These are phyloP conservation scores for Tardiomyces digboiensis DNA, from an alignment of 1,139 yeast genomes.

Conservation along the genomic window DNA sequence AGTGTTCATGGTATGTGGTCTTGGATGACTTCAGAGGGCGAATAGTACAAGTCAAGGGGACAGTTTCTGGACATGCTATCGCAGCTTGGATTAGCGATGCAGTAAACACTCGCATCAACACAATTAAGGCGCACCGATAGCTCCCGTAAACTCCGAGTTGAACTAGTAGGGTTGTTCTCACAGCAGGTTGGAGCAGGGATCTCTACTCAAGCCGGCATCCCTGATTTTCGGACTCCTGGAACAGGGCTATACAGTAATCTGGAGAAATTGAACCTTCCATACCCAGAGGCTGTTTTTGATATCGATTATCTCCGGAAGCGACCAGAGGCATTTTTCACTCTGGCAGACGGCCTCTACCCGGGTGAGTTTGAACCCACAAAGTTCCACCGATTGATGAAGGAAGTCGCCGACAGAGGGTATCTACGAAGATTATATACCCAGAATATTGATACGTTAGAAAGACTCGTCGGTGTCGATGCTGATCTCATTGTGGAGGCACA, in stretches of 20 bases:
- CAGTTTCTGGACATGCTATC: no score
- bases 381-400: constrained; percentile 62
- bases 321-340: constrained; percentile 77
- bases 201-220: constrained; percentile 89
- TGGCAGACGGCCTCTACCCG: constrained; percentile 81
- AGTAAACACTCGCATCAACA: no score
- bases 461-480: constrained; percentile 66
- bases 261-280: constrained; percentile 66
- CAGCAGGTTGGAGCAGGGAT: constrained; percentile 68
- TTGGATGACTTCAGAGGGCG: no score
- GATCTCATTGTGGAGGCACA: constrained; percentile 80
- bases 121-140: no score
- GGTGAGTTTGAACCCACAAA: constrained; percentile 78
- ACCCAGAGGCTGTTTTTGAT: constrained; percentile 94
- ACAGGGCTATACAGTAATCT: constrained; percentile 87
- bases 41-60: no score
- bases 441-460: constrained; percentile 85
- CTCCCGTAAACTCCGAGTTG: no score
- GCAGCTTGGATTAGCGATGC: no score
- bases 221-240: constrained; percentile 86
- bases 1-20: constrained; percentile 28
- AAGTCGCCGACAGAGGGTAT: constrained; percentile 53
- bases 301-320: constrained; percentile 64
- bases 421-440: constrained; percentile 77
- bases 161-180: constrained; percentile 33